Conservation (phyloP, 495 filamentous ascomycete species). For the Neurospora hispaniola region DNA sequence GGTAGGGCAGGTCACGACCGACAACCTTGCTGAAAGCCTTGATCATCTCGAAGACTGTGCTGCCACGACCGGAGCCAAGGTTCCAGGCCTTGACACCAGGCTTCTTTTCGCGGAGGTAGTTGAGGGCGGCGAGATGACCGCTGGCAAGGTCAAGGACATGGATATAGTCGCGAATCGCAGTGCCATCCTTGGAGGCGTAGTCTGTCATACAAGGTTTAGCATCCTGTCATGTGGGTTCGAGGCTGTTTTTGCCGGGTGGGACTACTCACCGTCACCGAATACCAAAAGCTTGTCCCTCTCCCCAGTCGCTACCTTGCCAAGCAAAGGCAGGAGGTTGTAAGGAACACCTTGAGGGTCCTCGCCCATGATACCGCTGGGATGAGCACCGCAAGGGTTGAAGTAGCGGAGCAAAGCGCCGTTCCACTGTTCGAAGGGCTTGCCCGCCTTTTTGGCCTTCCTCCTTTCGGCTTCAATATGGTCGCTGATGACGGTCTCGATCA, state of each 20-base stretch:
- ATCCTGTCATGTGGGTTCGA: background rate
- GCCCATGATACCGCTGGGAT: conserved; percentile 95
- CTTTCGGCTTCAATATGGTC: conserved; percentile 85
- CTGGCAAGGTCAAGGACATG: conserved; percentile 84
- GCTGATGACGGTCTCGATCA: conserved; percentile 81
- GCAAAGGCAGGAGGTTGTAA: conserved; percentile 87
- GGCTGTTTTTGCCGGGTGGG: background rate
- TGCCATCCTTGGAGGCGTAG: conserved; percentile 77
- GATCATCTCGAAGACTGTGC: conserved; percentile 96
- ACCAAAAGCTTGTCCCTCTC: conserved; percentile 90
- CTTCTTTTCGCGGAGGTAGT: conserved; percentile 80
- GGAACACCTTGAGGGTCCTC: conserved; percentile 94
- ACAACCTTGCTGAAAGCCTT: conserved; percentile 82
- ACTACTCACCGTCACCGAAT: conserved; percentile 74
- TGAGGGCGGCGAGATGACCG: conserved; percentile 83
- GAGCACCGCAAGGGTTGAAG: conserved; percentile 94
- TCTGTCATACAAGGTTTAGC: conserved; percentile 41
- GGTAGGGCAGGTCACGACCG: conserved; percentile 74
- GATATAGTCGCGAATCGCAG: conserved; percentile 61
- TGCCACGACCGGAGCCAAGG: conserved; percentile 87
- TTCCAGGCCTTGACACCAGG: conserved; percentile 97
- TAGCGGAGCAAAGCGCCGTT: conserved; percentile 90
- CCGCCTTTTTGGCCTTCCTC: conserved; percentile 68
- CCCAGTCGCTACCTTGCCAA: conserved; percentile 92
- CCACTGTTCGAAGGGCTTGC: conserved; percentile 69